Percentiles rank a stretch among this genome's conserved stretches.
These are phyloP conservation scores for Calonectria pauciramosa DNA, from an alignment of 2,329 filamentous ascomycete species.

Conservation along the genomic window DNA sequence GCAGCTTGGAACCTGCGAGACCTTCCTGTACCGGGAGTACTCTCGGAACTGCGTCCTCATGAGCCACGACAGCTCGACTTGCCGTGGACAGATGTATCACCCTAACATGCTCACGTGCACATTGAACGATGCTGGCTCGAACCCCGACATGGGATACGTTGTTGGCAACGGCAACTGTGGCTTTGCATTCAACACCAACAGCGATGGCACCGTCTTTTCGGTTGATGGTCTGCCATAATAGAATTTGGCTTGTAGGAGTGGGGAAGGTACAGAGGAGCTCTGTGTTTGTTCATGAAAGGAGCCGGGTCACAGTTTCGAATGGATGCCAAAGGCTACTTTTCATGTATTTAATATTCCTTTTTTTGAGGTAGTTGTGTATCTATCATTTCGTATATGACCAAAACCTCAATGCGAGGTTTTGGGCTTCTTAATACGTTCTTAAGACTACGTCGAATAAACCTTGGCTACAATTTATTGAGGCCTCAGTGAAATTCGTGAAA, in stretches of 20 bases:
- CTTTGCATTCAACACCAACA: neutral
- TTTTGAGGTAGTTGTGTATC: neutral
- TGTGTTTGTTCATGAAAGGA: neutral
- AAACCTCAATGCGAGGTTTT: neutral
- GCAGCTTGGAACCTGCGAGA: neutral
- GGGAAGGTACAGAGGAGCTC: neutral
- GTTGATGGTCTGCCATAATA: neutral
- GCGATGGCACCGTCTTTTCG: neutral
- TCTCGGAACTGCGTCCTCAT: neutral
- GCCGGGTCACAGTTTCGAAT: neutral
- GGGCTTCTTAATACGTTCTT: neutral
- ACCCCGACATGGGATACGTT: neutral
- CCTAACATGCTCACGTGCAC: neutral
- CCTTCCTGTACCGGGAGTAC: neutral
- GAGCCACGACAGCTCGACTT: neutral
- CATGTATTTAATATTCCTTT: neutral
- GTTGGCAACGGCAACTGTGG: neutral
- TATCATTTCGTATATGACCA: neutral
- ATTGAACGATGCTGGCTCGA: neutral
- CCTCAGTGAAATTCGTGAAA: neutral
- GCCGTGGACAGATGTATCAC: neutral
- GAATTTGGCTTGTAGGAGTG: neutral
- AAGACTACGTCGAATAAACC: too few species aligned
- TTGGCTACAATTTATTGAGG: neutral
- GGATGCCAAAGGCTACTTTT: neutral